Evolutionary conservation across 2,329 filamentous ascomycete species (phyloP).

Genomic region (Aspergillus novoparasiticus): DNA sequence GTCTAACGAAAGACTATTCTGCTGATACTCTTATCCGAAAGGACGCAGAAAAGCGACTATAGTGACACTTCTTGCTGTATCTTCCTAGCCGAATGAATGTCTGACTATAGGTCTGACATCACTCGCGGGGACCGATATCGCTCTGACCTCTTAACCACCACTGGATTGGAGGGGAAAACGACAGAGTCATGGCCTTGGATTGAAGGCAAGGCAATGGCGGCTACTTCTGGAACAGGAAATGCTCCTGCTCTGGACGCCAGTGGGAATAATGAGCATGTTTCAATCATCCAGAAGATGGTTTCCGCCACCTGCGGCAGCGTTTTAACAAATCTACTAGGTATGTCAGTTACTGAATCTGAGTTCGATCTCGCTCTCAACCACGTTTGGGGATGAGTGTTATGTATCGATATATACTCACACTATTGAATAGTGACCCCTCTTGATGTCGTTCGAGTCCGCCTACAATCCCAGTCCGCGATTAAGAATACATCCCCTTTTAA

Average conservation of each 20-base stretch:
- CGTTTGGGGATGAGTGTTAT: background rate
- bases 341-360: slow-evolving; percentile 28
- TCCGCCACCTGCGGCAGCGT: slow-evolving; percentile 90
- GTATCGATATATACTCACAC: background rate
- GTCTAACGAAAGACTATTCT: background rate
- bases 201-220: slow-evolving; percentile 39
- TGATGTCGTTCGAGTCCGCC: slow-evolving; percentile 91
- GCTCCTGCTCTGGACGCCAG: slow-evolving; percentile 21
- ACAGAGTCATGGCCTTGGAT: slow-evolving; percentile 34
- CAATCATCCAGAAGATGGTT: slow-evolving; percentile 87
- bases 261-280: slow-evolving; percentile 58
- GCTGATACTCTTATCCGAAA: background rate
- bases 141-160: slow-evolving; percentile 17
- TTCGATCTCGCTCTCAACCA: background rate
- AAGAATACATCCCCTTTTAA: slow-evolving; percentile 59
- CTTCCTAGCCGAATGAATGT: slow-evolving; percentile 27
- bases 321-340: slow-evolving; percentile 85
- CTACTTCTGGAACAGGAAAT: slow-evolving; percentile 29
- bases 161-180: slow-evolving; percentile 12
- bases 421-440: slow-evolving; percentile 76
- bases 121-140: slow-evolving; percentile 28
- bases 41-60: background rate
- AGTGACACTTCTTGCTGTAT: background rate
- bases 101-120: slow-evolving; percentile 24
- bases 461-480: slow-evolving; percentile 76